phyloP scores from a whole-genome alignment of 2,329 filamentous ascomycete species.

The Byssochlamys sp. region DNA sequence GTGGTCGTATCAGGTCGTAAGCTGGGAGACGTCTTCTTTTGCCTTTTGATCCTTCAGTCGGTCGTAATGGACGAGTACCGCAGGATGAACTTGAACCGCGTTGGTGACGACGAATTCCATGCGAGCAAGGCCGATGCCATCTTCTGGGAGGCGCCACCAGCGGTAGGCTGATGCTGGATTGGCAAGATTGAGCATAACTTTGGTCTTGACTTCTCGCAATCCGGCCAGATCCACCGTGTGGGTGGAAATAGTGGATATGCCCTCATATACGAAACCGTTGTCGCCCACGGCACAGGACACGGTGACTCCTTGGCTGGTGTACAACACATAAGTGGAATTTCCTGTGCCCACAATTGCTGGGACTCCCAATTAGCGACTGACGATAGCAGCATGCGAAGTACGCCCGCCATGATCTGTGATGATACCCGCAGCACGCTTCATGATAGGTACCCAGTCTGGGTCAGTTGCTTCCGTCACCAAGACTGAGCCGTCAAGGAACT shows the following conservation, averaged over 20 bases:
- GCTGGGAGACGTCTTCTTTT: slow-evolving; percentile 15
- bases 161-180: slow-evolving; percentile 30
- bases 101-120: slow-evolving; percentile 35
- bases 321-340: slow-evolving; percentile 28
- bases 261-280: slow-evolving; percentile 29
- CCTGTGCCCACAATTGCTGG: slow-evolving; percentile 30
- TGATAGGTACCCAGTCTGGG: slow-evolving; percentile 32
- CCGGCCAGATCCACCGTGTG: slow-evolving; percentile 20
- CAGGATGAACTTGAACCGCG: slow-evolving; percentile 28
- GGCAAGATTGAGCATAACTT: slow-evolving; percentile 32
- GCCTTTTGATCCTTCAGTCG: slow-evolving; percentile 18
- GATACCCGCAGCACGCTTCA: slow-evolving; percentile 30
- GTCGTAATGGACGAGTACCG: slow-evolving; percentile 29
- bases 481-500: slow-evolving; percentile 26
- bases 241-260: slow-evolving; percentile 23
- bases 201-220: slow-evolving; percentile 16
- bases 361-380: slow-evolving; percentile 32
- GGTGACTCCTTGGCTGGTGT: slow-evolving; percentile 29
- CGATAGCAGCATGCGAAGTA: slow-evolving; percentile 34
- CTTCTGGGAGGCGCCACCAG: slow-evolving; percentile 32
- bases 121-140: slow-evolving; percentile 32
- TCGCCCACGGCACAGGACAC: slow-evolving; percentile 33
- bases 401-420: slow-evolving; percentile 22
- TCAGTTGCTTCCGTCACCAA: slow-evolving; percentile 29
- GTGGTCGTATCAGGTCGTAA: slow-evolving; percentile 22